These are phyloP conservation scores for Fusarium sororula DNA, from an alignment of 2,329 filamentous ascomycete species.

Conservation along the genomic window DNA sequence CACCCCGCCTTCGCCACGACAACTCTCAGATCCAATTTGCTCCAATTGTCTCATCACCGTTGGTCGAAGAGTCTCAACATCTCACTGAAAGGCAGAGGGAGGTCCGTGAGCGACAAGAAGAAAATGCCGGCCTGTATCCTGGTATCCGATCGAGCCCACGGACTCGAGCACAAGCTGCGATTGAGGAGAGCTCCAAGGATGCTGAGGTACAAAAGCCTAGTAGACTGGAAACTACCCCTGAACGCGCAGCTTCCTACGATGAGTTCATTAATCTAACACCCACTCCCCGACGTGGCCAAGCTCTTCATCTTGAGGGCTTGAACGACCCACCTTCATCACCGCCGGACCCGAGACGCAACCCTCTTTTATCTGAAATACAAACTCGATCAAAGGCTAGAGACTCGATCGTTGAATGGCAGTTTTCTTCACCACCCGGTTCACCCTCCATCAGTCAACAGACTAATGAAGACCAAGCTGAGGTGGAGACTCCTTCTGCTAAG, in stretches of 20 bases:
- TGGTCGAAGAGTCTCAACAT: constrained; percentile 71
- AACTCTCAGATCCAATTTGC: constrained; percentile 85
- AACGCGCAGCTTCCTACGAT: constrained; percentile 54
- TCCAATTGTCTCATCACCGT: constrained; percentile 66
- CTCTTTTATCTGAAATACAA: constrained; percentile 61
- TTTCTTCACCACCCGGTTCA: constrained; percentile 67
- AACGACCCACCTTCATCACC: constrained; percentile 68
- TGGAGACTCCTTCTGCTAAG: constrained; percentile 4
- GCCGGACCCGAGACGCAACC: constrained; percentile 62
- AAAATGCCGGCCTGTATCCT: constrained; percentile 73
- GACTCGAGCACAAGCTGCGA: constrained; percentile 35
- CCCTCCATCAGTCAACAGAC: constrained; percentile 51
- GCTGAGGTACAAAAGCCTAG: constrained; percentile 20
- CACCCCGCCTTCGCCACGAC: constrained; percentile 74
- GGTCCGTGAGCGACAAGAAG: constrained; percentile 76
- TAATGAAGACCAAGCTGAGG: constrained; percentile 3
- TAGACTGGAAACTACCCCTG: constrained; percentile 56
- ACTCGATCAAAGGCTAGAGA: constrained; percentile 54
- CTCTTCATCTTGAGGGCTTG: constrained; percentile 58
- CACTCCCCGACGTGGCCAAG: constrained; percentile 66
- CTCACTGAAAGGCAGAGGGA: constrained; percentile 84
- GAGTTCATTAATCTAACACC: constrained; percentile 68
- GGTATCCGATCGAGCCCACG: constrained; percentile 67
- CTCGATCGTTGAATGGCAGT: constrained; percentile 57
- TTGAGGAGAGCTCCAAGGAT: constrained; percentile 21